A percentile compares a stretch with the other conserved stretches of the same genome.
These are phyloP conservation scores for Monosporascus cannonballus DNA, from an alignment of 2,329 filamentous ascomycete genomes.

Conservation along the genomic window DNA sequence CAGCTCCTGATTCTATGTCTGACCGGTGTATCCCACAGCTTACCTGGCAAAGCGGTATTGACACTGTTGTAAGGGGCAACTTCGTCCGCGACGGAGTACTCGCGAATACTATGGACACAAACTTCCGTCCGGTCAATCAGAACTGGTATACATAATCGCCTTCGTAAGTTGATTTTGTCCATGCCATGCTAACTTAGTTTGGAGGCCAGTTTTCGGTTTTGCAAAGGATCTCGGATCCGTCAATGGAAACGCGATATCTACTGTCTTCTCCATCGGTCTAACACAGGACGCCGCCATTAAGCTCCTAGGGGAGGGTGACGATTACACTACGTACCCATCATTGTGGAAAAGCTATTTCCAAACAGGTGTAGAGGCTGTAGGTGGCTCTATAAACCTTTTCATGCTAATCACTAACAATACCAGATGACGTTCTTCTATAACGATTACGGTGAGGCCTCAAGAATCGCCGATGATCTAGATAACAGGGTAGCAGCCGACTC, in stretches of 20 bases:
- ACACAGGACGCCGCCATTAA: slow-evolving; percentile 72
- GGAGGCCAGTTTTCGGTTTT: slow-evolving; percentile 75
- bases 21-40: slow-evolving; percentile 33
- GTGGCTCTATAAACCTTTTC: slow-evolving; percentile 7
- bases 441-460: slow-evolving; percentile 58
- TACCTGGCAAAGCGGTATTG: slow-evolving; percentile 65
- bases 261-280: slow-evolving; percentile 70
- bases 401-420: slow-evolving; percentile 2
- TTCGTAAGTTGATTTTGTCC: neutral
- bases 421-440: slow-evolving; percentile 65
- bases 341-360: slow-evolving; percentile 72
- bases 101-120: slow-evolving; percentile 55
- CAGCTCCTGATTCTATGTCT: neutral
- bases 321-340: slow-evolving; percentile 59
- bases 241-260: slow-evolving; percentile 29
- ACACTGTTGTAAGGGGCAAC: slow-evolving; percentile 55
- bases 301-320: slow-evolving; percentile 61
- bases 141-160: slow-evolving; percentile 34
- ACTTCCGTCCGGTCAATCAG: slow-evolving; percentile 62
- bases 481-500: slow-evolving; percentile 61
- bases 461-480: slow-evolving; percentile 59
- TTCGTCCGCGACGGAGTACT: slow-evolving; percentile 61
- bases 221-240: slow-evolving; percentile 52
- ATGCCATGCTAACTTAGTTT: slow-evolving; percentile 2
- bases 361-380: slow-evolving; percentile 50